Conservation (phyloP, 169 alveolate genomes). For the Eimeria praecox region DNA sequence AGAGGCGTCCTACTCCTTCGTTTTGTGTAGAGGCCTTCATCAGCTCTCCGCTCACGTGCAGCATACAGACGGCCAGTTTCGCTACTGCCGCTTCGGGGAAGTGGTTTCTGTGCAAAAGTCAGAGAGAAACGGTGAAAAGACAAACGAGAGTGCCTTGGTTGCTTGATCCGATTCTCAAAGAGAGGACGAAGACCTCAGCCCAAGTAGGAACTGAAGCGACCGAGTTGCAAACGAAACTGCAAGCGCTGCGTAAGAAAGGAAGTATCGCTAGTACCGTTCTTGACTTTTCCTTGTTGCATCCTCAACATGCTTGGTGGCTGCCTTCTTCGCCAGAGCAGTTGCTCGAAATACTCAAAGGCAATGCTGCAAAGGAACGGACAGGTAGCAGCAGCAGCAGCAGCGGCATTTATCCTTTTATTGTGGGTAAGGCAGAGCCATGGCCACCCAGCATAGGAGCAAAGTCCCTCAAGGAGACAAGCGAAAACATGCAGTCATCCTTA, state of each 20-base stretch:
- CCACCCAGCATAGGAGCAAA: not conserved
- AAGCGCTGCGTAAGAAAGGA: not conserved
- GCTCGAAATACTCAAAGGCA: not conserved
- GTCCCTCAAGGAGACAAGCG: not conserved
- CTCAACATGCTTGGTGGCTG: not conserved
- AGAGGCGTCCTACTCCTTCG: not conserved
- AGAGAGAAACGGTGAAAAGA: not conserved
- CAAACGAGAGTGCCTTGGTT: not conserved
- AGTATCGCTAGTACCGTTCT: not conserved
- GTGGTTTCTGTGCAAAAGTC: slow-evolving; percentile 3
- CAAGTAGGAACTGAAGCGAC: not conserved
- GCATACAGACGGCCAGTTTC: not conserved
- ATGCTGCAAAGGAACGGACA: not conserved
- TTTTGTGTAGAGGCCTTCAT: slow-evolving; percentile 5
- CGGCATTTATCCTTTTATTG: not conserved
- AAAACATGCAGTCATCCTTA: not conserved
- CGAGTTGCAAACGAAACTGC: not conserved
- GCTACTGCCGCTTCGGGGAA: not conserved
- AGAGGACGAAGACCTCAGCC: not conserved
- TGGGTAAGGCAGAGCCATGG: not conserved
- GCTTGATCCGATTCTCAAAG: not conserved
- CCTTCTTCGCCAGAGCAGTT: not conserved
- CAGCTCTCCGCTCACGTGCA: not conserved
- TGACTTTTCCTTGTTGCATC: not conserved
- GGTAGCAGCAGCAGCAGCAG: slow-evolving; percentile 3